Evolutionary conservation across 495 filamentous ascomycete genomes (phyloP), one percentile per base, ranked within the genome.

Genomic region (Trichoderma asperelloides): DNA sequence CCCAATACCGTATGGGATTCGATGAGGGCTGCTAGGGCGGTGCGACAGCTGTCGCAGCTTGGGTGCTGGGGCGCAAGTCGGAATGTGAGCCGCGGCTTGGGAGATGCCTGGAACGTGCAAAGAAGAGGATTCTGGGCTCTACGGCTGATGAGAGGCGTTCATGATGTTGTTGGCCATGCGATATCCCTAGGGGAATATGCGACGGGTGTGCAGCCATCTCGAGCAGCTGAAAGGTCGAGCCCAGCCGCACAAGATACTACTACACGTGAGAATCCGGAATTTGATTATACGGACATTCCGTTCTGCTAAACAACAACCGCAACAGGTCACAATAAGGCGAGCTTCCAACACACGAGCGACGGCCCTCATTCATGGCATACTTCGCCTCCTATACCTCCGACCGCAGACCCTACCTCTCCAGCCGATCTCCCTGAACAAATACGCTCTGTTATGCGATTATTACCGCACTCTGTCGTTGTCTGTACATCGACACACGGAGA

Each of bases 381-480:
- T 11, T 27, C 55, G 9, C 16, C 55, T 28, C 55, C 55, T 18
- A 30, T 60, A 33, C 23, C 55, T 9, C 55, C 55, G 25, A 60
- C 55, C 23, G 13, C 27, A 28, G 55, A 60, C n/a, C 55, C 55
- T 13, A 60, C 55, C 25, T 30, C 55, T 15, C 55, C 55, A 13
- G 55, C 55, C 55, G 55, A 2, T 7, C 74, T 80, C 45, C 69
- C 75, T 60, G 71, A 75, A 16, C 73, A 77, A 23, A 78, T 91
- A 69, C 88, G 86, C 41, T 74, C 79, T 23, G 73, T 89, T 40
- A 91, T 92, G 87, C 89, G 90, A 65, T 80, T 79, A 51, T 80
- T 93, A 23, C 84, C 89, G 1, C 86, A 91, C 76, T 84, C 90
- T 15, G 90, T 92, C 67, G 89, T 89, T 60, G 85, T 92, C 73